Evolutionary conservation across 805 yeast species (phyloP).

Genomic region (Pichia sporocuriosa): DNA sequence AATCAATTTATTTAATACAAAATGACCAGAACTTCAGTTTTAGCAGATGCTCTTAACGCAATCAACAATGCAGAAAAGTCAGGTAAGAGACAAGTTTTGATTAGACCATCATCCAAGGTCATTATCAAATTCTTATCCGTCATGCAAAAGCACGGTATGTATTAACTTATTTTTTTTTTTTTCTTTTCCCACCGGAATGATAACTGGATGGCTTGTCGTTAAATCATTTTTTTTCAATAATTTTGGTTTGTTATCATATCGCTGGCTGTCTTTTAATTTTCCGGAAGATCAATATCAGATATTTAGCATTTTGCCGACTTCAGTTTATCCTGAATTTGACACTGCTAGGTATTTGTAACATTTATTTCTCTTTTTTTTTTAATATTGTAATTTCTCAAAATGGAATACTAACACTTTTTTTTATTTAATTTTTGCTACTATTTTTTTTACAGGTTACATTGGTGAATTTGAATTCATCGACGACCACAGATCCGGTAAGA

Average conservation of each 20-base stretch:
- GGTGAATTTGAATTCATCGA: constrained; percentile 98
- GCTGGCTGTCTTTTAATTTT: constrained; percentile 96
- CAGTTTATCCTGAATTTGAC: not conserved
- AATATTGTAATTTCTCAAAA: not conserved
- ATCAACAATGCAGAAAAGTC: constrained; percentile 99
- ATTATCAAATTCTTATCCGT: constrained; percentile 95
- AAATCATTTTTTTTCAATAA: constrained; percentile 21
- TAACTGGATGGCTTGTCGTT: constrained; percentile 97
- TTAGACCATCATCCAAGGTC: constrained; percentile 98
- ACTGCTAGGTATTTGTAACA: constrained; percentile 6
- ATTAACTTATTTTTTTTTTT: constrained; percentile 5
- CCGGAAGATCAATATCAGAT: constrained; percentile 61
- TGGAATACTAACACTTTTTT: constrained; percentile 5
- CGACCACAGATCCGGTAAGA: constrained; percentile 99
- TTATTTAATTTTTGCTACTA: not conserved
- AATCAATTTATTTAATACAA: constrained; percentile 19
- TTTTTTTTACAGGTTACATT: constrained; percentile 63
- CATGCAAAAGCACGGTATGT: constrained; percentile 94
- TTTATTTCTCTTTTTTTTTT: not conserved
- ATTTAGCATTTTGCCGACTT: constrained; percentile 4
- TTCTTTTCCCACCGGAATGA: constrained; percentile 68
- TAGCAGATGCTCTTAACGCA: constrained; percentile 97
- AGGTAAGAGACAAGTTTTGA: constrained; percentile 97
- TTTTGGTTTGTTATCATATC: constrained; percentile 40
- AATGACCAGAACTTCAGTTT: constrained; percentile 98